Conservation (phyloP, 2,329 filamentous ascomycete species). For the Alternaria metachromatica region DNA sequence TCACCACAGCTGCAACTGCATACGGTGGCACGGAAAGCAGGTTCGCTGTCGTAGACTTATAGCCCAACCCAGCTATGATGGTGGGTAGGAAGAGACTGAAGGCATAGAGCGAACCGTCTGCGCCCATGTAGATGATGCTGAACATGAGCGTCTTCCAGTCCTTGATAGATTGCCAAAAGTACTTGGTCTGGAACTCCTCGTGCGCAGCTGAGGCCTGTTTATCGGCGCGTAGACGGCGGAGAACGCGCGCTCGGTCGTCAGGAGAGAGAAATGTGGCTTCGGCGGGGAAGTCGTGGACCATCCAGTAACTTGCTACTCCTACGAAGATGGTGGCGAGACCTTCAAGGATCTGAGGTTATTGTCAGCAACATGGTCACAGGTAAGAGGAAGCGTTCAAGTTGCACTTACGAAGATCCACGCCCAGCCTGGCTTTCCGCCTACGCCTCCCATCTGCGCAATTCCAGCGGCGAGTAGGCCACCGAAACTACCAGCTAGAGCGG, state of each 20-base stretch:
- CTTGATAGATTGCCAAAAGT: conserved; percentile 73
- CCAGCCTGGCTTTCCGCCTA: conserved; percentile 56
- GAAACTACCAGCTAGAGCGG: conserved; percentile 79
- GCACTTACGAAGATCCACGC: conserved; percentile 54
- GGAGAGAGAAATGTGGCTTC: conserved; percentile 74
- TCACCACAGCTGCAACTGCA: conserved; percentile 72
- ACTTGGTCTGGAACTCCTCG: conserved; percentile 75
- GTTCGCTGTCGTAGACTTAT: conserved; percentile 69
- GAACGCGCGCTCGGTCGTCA: conserved; percentile 72
- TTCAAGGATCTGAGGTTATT: conserved; percentile 59
- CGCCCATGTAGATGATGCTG: conserved; percentile 79
- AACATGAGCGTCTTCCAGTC: conserved; percentile 87
- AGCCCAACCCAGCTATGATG: conserved; percentile 69
- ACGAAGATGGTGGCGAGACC: conserved; percentile 74
- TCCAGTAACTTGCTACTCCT: conserved; percentile 70
- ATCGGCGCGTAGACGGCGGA: conserved; percentile 73
- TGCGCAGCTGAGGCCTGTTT: conserved; percentile 76
- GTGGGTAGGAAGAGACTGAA: conserved; percentile 81
- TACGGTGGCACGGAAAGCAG: conserved; percentile 79
- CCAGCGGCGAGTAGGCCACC: conserved; percentile 76
- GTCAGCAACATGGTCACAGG: conserved; percentile 3
- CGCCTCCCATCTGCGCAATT: conserved; percentile 72
- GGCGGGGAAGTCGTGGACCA: conserved; percentile 80
- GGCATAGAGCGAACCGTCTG: conserved; percentile 73
- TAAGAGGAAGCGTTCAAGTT: too few relatives aligned